Base-by-base conservation (phyloP, 345 rosid species). In the Gossypium herbaceum region DNA sequence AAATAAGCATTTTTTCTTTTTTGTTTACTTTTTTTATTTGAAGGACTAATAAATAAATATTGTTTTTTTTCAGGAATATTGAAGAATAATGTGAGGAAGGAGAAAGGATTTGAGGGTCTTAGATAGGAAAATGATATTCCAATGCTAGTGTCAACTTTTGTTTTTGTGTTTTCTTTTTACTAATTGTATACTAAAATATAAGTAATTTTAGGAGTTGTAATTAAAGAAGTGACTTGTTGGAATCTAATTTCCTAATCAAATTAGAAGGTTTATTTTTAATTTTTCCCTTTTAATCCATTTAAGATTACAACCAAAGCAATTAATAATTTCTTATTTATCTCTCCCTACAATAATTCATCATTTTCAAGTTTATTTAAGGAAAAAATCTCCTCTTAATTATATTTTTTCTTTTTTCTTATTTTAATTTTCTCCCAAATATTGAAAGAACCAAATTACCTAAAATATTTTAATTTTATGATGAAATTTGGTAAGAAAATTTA, bases 71-170 rank as follows among this genome's bases (percentile, higher is more conserved):
- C 94, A 92, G 98, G 87, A 13, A 77, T 15, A 75, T 55, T 76
- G 81, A 76, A 78, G 87, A 82, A 81, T 74, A 82, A 73, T 68
- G 88, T 71, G 88, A 91, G 81, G 87, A 83, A 83, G 80, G 85
- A 76, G 75, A 77, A 68, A 76, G 87, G 87, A 43, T 75, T 84
- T 76, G 89, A 77, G 83, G 84, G 78, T 11, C 47, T 65, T 76
- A 84, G 89, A 79, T 85, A 75, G 73, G 4, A 13, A 13, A 45
- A 62, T 60, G 72, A 69, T 5, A 34, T 60, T 73, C 73, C 58
- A 19, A 68, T 20, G 50, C 12, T 47, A 70, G 73, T 78, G 62
- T 34, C 77, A 63, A 50, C 41, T 47, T 68, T 67, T 82, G 78
- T 81, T 22, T 80, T 66, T 67, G 15, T 62, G 34, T 78, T 58